These are phyloP conservation scores for Solanum neorickii DNA, from an alignment of 257 asterid species.

Conservation along the genomic window DNA sequence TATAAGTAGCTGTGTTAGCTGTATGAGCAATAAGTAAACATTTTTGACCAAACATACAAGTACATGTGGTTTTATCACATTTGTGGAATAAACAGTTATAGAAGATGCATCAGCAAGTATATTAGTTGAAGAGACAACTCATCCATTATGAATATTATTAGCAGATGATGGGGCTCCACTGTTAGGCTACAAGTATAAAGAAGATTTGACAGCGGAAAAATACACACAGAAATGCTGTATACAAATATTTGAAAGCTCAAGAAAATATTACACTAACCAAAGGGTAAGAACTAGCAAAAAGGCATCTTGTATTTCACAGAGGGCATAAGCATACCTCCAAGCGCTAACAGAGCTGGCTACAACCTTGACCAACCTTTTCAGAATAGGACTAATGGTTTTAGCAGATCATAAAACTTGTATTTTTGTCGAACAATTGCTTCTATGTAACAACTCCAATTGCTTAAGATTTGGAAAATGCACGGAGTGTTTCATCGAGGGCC, in stretches of 20 bases:
- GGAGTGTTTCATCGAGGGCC: slow-evolving; percentile 69
- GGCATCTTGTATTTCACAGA: background rate
- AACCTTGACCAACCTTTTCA: background rate
- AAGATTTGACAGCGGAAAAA: background rate
- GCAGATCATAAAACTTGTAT: background rate
- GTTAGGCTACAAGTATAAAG: background rate
- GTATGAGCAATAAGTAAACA: background rate
- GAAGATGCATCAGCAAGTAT: background rate
- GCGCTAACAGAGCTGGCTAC: background rate
- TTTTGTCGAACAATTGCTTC: background rate
- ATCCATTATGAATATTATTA: background rate
- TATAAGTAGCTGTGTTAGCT: background rate
- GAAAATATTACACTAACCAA: background rate
- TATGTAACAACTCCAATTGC: background rate
- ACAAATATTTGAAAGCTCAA: background rate
- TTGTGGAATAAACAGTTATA: background rate
- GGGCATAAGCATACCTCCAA: background rate
- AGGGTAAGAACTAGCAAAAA: background rate
- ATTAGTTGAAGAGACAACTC: background rate
- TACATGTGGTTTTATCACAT: background rate
- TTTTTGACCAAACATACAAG: background rate
- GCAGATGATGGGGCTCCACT: background rate
- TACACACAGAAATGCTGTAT: background rate
- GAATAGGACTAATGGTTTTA: background rate
- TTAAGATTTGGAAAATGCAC: slow-evolving; percentile 60